Evolutionary conservation across 1,284 basidiomycete genomes (phyloP).

Genomic region (Rhodotorula sp.): DNA sequence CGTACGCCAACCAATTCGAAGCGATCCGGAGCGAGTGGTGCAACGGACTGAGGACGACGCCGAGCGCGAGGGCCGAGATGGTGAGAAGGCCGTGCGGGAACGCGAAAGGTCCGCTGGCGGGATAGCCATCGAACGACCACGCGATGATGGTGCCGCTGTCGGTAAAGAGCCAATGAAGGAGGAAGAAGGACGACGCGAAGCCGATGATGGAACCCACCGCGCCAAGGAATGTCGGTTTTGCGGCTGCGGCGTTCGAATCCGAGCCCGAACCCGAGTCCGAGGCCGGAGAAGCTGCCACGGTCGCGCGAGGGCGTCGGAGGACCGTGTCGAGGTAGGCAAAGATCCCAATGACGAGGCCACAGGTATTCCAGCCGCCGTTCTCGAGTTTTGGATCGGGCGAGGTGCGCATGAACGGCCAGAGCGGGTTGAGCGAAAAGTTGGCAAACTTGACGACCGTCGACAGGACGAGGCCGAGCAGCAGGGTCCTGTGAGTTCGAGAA

Average conservation of each 20-base stretch:
- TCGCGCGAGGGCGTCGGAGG: neutral
- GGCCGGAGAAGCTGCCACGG: neutral
- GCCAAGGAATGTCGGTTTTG: neutral
- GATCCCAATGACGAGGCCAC: conserved; percentile 55
- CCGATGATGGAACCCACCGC: conserved; percentile 52
- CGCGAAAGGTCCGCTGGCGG: conserved; percentile 69
- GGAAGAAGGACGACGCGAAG: conserved; percentile 71
- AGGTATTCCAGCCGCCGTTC: conserved; percentile 67
- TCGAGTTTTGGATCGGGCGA: conserved; percentile 51
- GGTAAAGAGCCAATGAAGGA: conserved; percentile 71
- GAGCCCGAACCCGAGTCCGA: neutral
- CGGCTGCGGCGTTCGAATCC: neutral
- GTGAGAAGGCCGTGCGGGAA: conserved; percentile 68
- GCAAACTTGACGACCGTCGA: conserved; percentile 72
- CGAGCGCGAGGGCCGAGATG: conserved; percentile 63
- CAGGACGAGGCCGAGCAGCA: conserved; percentile 61
- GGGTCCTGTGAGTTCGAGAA: conserved; percentile 10
- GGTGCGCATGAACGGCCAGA: conserved; percentile 73
- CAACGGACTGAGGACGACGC: conserved; percentile 49
- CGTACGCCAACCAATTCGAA: conserved; percentile 49
- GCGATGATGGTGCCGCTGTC: conserved; percentile 81
- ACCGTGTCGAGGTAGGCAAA: conserved; percentile 16
- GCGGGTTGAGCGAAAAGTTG: conserved; percentile 78
- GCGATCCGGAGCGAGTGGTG: conserved; percentile 41
- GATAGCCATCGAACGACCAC: conserved; percentile 90